Percentiles rank a stretch among this genome's conserved stretches.
Conservation (phyloP, 176 grass and related monocot genomes). For the Oropetium thomaeum region DNA sequence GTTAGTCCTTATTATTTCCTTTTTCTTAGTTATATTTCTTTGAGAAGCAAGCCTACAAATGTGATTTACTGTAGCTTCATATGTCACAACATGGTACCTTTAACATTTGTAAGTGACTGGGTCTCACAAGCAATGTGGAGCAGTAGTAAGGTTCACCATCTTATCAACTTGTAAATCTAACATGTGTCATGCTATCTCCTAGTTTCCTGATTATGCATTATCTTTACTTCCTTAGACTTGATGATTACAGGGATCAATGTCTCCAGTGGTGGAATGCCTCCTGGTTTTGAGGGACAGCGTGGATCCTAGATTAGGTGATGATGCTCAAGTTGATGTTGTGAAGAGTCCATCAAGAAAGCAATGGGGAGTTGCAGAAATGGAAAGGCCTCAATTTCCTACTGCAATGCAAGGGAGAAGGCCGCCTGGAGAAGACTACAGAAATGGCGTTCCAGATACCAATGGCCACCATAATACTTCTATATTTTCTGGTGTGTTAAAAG, state of each 20-base stretch:
- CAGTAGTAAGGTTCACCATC: not conserved
- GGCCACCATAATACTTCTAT: constrained; percentile 47
- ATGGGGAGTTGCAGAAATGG: constrained; percentile 51
- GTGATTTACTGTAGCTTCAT: constrained; percentile 7
- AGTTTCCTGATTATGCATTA: constrained; percentile 7
- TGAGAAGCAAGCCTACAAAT: constrained; percentile 12
- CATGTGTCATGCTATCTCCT: not conserved
- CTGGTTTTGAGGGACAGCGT: constrained; percentile 67
- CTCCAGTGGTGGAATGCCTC: constrained; percentile 74
- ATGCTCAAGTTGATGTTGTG: constrained; percentile 26
- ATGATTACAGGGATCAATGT: constrained; percentile 66
- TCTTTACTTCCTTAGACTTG: constrained; percentile 4
- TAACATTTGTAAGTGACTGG: not conserved
- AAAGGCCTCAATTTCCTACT: constrained; percentile 17
- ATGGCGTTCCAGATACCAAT: constrained; percentile 51
- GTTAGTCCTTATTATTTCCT: not conserved
- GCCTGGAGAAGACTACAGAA: constrained; percentile 44
- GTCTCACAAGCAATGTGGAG: not conserved
- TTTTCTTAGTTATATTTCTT: not conserved
- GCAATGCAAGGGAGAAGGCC: constrained; percentile 30
- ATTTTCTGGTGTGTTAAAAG: constrained; percentile 43
- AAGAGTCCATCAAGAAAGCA: constrained; percentile 46
- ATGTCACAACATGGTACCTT: constrained; percentile 1
- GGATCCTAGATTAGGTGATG: constrained; percentile 37
- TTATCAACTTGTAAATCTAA: constrained; percentile 9